Conservation (phyloP, 495 filamentous ascomycete genomes). For the Gamarada debralockiae region DNA sequence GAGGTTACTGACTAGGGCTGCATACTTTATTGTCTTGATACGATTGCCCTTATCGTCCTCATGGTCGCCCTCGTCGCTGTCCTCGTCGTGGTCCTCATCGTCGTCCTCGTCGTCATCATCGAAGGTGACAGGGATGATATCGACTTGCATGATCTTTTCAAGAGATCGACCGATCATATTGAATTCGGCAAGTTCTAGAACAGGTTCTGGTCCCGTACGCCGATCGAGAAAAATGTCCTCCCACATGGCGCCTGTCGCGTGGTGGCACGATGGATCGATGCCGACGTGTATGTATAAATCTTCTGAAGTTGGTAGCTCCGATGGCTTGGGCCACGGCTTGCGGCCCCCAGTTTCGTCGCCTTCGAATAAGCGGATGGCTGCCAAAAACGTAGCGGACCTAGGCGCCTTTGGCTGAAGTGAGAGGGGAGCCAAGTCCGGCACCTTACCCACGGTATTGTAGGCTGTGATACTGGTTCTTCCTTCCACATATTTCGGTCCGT, state of each 20-base stretch:
- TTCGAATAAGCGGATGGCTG: too few relatives aligned
- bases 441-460: too few relatives aligned
- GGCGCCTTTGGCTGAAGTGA: too few relatives aligned
- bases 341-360: too few relatives aligned
- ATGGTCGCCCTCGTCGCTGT: constrained; percentile 9
- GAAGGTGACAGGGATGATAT: constrained; percentile 8
- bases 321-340: background rate
- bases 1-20: too few relatives aligned
- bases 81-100: too few relatives aligned
- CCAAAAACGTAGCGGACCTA: too few relatives aligned
- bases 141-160: constrained; percentile 20
- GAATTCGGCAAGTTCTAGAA: constrained; percentile 14
- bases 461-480: too few relatives aligned
- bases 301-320: background rate
- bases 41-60: too few relatives aligned
- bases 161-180: constrained; percentile 17
- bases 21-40: too few relatives aligned
- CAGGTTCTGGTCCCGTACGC: constrained; percentile 2
- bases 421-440: too few relatives aligned
- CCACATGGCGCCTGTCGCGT: constrained; percentile 19
- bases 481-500: too few relatives aligned
- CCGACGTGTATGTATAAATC: constrained; percentile 10
- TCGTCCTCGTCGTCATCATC: background rate
- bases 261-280: constrained; percentile 1
- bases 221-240: constrained; percentile 15